These are phyloP conservation scores for Boletus reticuloceps DNA, from an alignment of 768 basidiomycete genomes.

Conservation along the genomic window DNA sequence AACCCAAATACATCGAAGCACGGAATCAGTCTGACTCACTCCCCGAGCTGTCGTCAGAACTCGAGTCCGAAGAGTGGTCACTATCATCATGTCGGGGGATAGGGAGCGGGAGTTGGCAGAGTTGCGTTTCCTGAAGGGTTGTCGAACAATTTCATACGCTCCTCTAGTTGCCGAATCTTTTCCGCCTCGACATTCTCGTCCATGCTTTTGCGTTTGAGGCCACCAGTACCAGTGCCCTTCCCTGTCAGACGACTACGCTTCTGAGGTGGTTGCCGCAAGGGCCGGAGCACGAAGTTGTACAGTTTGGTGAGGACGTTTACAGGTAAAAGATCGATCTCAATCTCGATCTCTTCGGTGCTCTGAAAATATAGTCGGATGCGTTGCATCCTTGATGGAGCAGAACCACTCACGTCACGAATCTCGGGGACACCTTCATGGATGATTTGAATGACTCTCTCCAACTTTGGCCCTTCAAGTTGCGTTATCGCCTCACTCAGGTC, in stretches of 20 bases:
- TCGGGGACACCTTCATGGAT: conserved; percentile 94
- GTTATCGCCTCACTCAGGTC: conserved; percentile 94
- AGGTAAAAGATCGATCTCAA: conserved; percentile 94
- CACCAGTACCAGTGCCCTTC: conserved; percentile 85
- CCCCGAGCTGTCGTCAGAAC: conserved; percentile 77
- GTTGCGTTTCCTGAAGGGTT: conserved; percentile 43
- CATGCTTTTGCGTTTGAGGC: conserved; percentile 92
- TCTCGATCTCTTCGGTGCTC: conserved; percentile 97
- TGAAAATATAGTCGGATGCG: conserved; percentile 32
- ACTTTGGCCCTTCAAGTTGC: conserved; percentile 74
- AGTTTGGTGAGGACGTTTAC: conserved; percentile 84
- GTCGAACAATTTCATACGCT: conserved; percentile 83
- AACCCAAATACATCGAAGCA: conserved; percentile 10
- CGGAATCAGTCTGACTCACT: conserved; percentile 73
- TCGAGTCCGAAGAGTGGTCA: conserved; percentile 78
- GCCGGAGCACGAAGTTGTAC: conserved; percentile 92
- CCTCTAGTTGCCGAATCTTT: conserved; percentile 90
- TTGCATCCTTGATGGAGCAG: conserved; percentile 8
- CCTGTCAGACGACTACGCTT: conserved; percentile 59
- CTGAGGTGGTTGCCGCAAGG: conserved; percentile 62
- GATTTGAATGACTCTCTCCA: conserved; percentile 91
- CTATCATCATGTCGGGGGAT: conserved; percentile 46
- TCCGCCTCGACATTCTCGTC: conserved; percentile 95
- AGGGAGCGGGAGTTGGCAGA: conserved; percentile 33
- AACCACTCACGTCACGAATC: conserved; percentile 78